phyloP scores from a whole-genome alignment of 306 rosid species.

The Pyrus bretschneideri region DNA sequence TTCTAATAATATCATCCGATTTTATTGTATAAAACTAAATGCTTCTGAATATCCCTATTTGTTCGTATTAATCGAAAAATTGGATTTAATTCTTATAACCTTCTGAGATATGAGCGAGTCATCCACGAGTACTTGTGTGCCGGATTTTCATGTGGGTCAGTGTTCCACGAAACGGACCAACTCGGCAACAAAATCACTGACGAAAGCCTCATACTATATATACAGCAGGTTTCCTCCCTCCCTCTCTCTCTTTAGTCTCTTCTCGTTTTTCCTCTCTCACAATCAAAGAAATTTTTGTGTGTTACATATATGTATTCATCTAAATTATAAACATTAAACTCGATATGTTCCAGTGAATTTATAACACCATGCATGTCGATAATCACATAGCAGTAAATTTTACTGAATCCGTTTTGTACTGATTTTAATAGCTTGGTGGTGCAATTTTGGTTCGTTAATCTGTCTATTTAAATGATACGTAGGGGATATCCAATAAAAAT shows the following conservation, averaged over 20 bases:
- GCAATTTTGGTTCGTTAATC: no score
- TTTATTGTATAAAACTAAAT: background rate
- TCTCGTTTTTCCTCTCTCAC: background rate
- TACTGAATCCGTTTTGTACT: background rate
- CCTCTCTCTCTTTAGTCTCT: background rate
- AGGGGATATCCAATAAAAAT: background rate
- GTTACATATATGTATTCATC: background rate
- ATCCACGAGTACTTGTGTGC: slow-evolving; percentile 2
- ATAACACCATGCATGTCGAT: background rate
- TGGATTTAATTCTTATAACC: background rate
- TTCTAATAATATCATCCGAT: background rate
- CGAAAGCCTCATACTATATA: slow-evolving; percentile 53
- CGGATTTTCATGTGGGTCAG: slow-evolving; percentile 33
- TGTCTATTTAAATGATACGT: no score
- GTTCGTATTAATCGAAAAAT: background rate
- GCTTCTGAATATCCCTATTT: background rate
- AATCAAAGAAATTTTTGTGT: background rate
- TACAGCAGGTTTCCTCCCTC: slow-evolving; percentile 47
- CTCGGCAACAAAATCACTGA: slow-evolving; percentile 75
- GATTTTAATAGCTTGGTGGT: background rate
- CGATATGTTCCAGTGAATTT: background rate
- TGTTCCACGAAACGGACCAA: slow-evolving; percentile 85
- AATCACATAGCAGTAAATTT: background rate
- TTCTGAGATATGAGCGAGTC: slow-evolving; percentile 18
- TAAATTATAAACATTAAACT: background rate